Percentiles rank a stretch among this genome's conserved stretches.
Evolutionary conservation across 208 protist species (phyloP).

Genomic region (Trypanosoma boissoni): DNA sequence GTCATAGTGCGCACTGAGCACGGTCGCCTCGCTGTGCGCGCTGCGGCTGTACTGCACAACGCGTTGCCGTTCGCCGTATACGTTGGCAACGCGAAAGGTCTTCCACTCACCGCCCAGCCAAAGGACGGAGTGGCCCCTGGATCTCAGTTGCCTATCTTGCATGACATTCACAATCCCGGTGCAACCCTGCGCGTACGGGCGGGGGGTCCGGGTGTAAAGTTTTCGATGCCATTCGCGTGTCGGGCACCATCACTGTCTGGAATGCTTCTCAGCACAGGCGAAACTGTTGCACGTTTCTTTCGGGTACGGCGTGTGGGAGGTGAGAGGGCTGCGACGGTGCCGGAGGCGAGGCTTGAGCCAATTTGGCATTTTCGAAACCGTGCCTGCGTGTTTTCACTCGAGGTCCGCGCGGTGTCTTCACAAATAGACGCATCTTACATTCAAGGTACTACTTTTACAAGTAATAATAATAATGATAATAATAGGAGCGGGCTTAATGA

Average conservation of each 20-base stretch:
- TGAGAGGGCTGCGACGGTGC: conserved; percentile 4
- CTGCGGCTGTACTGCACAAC: too few species aligned
- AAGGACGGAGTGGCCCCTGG: conserved; percentile 5
- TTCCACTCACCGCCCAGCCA: too few species aligned
- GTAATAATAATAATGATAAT: neutral
- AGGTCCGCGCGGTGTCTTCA: too few species aligned
- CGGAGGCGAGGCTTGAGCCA: conserved; percentile 16
- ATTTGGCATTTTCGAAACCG: conserved; percentile 20
- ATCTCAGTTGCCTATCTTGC: neutral
- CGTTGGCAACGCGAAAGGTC: conserved; percentile 20
- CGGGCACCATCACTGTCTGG: conserved; percentile 17
- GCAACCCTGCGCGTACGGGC: conserved; percentile 1
- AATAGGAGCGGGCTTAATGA: neutral
- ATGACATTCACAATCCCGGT: neutral
- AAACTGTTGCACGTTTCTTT: conserved; percentile 24
- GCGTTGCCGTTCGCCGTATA: conserved; percentile 18
- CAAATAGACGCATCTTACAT: too few species aligned
- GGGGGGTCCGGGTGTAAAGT: conserved; percentile 11
- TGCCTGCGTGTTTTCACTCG: conserved; percentile 8
- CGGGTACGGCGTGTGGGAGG: conserved; percentile 10
- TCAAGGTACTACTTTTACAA: too few species aligned
- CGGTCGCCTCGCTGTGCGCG: too few species aligned
- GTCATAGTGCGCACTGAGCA: too few species aligned
- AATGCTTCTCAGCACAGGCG: conserved; percentile 30
- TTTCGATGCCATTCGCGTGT: conserved; percentile 29